Base-by-base conservation (phyloP, 768 basidiomycete genomes). In the Rhodotorula toruloides region DNA sequence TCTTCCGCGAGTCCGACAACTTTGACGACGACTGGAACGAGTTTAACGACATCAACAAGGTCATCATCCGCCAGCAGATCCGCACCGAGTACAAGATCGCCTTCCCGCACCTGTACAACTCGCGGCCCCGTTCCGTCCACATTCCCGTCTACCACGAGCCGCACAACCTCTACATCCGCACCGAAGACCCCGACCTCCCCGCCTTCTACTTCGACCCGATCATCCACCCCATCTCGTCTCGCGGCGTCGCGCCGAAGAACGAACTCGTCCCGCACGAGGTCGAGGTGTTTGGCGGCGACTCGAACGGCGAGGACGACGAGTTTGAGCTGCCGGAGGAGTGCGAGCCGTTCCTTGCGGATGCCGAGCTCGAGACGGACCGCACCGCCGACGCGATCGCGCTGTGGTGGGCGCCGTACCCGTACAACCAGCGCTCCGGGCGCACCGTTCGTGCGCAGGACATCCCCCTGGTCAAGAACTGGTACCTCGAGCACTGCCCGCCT, bases 151-250 rank as follows among this genome's bases (percentile, higher is more conserved):
- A 98, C 77, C 96, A 99, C 76, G 82, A 82, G 34, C 90, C 92
- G 32, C 97, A 98, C 82, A 97, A 90, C 77, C 92, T 99, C 58
- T 99, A 98, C 79, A 97, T 99, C 78, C 90, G 93, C 65, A 97
- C 93, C 40, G 96, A 99, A 67, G 93, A 99, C 75, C 96, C 96
- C n/a, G 94, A 99, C 80, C 83, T 99, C 27, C 94, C 94, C 19
- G 92, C 96, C 0, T 99, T 98, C 81, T 98, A 98, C 80, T 99
- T 96, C 76, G 96, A 98, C 77, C 93, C 94, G 4, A 85, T 98
- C 73, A 96, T 99, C 78, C 97, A 99, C 77, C 96, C 94, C 12
- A 90, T 98, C 70, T 94, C 94, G 14, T 81, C 92, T 9, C 90
- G 96, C 21, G 89, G 91, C 4, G 84, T 87, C 61, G 84, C 83